Base-by-base conservation (phyloP, 176 grass and related monocot genomes). In the Musa schizocarpa region DNA sequence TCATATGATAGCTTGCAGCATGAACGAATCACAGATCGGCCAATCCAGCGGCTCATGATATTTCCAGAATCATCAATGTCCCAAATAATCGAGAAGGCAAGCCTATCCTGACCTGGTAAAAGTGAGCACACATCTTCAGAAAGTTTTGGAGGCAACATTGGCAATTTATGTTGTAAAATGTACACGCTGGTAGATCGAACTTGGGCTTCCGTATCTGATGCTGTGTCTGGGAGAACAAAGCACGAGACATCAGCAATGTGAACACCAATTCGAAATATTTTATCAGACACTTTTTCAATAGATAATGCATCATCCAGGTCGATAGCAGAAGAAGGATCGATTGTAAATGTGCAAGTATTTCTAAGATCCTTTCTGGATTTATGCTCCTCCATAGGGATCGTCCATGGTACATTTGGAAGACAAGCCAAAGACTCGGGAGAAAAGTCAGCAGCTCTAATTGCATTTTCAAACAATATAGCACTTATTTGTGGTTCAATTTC, bases 301-400 rank as follows among this genome's bases (percentile, higher is more conserved):
- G 95, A 98, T 81, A 99, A 89, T 52, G 95, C 95, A 71, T 99
- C 95, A 74, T 99, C 95, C 83, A 99, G 82, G 56, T 94, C 90
- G 9, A 80, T 76, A 0, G 95, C 90, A 82, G 88, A 82, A 79
- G 88, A 74, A 79, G 95, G 86, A 58, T 99, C 95, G 73, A 94
- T 92, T 72, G 95, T 99, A 80, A 94, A 83, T 24, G 88, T 77
- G 71, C 93, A 83, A 74, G 86, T 74, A 71, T 64, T 80, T 82
- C 95, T 91, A 52, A 94, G 64, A 87, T 99, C 95, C 59, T 83
- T 91, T 77, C 95, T 93, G 9, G 14, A 69, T 87, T 74, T 81
- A 57, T 91, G 48, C 80, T 99, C 95, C 82, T 91, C 76, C 51
- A 81, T 74, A 29, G 95, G 82, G 74, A 99, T 80, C 54, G 83